Evolutionary conservation across 768 basidiomycete species (phyloP), one percentile per base, ranked within the genome.

Genomic region (Lyophyllum decastes): DNA sequence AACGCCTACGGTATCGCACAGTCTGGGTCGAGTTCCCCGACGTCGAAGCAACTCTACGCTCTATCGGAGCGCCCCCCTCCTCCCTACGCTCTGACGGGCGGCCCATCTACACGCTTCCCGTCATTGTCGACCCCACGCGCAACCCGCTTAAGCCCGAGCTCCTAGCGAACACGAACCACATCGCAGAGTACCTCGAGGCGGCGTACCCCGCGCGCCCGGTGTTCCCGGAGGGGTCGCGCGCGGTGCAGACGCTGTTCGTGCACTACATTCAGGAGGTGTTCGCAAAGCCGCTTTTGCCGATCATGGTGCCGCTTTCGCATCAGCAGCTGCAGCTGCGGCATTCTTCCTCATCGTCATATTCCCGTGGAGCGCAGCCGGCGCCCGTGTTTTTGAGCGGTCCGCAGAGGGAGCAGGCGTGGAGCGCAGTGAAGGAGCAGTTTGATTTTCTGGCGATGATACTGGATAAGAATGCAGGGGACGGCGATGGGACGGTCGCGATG

Each of bases 151-250:
- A 69, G 0, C 87, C 86, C 4, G 66, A 80, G 43, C 77, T 87
- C 7, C 71, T 89, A 33, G 82, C 87, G 17, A 83, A 87, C 54
- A 73, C 81, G 17, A 82, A 83, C 64, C 73, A 67, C 53, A 92
- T 92, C 55, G 84, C 85, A 1, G 88, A 90, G 61, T 90, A 90
- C 66, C 82, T 91, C 35, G 90, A 92, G 63, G 69, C 75, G 3
- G 74, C 79, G 0, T 90, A 88, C 62, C 88, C 89, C 0, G 86
- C 86, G 0, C 84, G 88, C 4, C 85, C 86, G 0, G 78, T 91
- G 6, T 84, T 88, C 59, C 90, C 90, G 0, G 85, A 86, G 24
- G 89, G 87, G 16, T 81, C 88, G 0, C 80, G 84, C 2, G 87
- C 88, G 0, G 69, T 90, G 43, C 88, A 92, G 56, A 74, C 80